Evolutionary conservation across 768 basidiomycete species (phyloP), one percentile per base, ranked within the genome.

Genomic region (Tylopilus vinaceipallidus): DNA sequence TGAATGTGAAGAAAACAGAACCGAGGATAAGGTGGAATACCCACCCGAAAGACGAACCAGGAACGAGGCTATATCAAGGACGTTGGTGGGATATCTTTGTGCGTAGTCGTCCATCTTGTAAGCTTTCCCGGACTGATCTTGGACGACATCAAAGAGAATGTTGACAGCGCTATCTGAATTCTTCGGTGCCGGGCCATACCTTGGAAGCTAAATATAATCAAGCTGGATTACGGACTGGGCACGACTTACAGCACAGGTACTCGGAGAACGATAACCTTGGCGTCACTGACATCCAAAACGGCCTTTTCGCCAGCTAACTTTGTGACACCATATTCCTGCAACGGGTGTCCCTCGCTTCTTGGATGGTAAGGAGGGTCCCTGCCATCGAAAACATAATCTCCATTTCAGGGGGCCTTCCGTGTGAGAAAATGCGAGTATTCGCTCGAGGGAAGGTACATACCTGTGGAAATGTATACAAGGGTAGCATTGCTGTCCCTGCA

Each of bases 21-120:
- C 1, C 40, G 23, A 10, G 22, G 26, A 22, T 12, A 14, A 23
- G 17, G 8, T 45, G 10, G 14, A 27, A 9, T 8, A 69, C 78
- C 42, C 53, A 92, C 91, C 76, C 20, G 81, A 74, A 4, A 95
- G 74, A 33, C 88, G 83, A 36, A 85, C 83, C 27, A 98, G 75
- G 61, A 95, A 95, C 19, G 81, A 74, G 2, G 88, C 93, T 46
- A 98, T 86, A 62, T 98, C 95, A 27, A 84, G 60, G 11, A 91
- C 84, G 60, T 93, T 93, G 22, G 95, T 98, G 0, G 95, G 95
- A 70, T 88, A 95, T 24, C 95, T 80, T 16, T 86, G 90, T 22
- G 91, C 93, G 64, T 84, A 95, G 66, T 95, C 86, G 64, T 99
- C 95, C 95, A 98, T 98, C 67, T 84, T 91, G 74, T 94, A 94